Evolutionary conservation across 345 rosid species (phyloP), one percentile per base, ranked within the genome.

Genomic region (Angophora floribunda): DNA sequence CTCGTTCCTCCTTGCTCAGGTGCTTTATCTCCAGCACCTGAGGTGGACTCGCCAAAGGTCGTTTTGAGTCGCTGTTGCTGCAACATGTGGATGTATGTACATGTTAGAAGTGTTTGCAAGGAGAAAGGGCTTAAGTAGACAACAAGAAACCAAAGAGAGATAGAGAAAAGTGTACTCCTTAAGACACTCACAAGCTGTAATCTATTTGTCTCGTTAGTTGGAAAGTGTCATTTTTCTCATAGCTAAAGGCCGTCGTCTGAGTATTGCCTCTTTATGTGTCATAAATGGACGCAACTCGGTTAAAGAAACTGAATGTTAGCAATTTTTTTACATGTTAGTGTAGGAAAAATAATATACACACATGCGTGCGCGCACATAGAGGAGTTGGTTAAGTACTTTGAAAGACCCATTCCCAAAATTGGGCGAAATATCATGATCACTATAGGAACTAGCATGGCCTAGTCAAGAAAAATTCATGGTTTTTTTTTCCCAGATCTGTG

Each of bases 1-100:
- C 91, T 28, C 93, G 95, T 89, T 92, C 92, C 61, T 92, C 94
- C 87, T 93, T 94, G 88, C 89, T 90, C 57, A 89, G 93, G 91
- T 94, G 93, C 90, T 94, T 94, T 90, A 90, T 92, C 89, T 96
- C 99, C 80, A 89, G 87, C 51, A 49, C 79, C 82, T 32, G 78
- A 61, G 52, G 86, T 24, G 82, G 49, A 78, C 70, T 79, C 30
- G 78, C 57, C 19, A 61, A 15, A 28, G 84, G 45, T 41, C 16
- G 65, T 44, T 61, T 87, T 9, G 59, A 51, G 88, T 28, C 47
- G n/a, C 52, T 86, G 87, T 49, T 41, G 30, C 24, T 61, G 53
- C 82, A 49, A 28, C 16, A 63, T 10, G 6, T 47, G 88, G 51
- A 87, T 30, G 79, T 70, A 13, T 9, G 55, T 51, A 49, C 82